These are phyloP conservation scores for Tardiomyces digboiensis DNA, from an alignment of 1,139 yeast species.

Conservation along the genomic window DNA sequence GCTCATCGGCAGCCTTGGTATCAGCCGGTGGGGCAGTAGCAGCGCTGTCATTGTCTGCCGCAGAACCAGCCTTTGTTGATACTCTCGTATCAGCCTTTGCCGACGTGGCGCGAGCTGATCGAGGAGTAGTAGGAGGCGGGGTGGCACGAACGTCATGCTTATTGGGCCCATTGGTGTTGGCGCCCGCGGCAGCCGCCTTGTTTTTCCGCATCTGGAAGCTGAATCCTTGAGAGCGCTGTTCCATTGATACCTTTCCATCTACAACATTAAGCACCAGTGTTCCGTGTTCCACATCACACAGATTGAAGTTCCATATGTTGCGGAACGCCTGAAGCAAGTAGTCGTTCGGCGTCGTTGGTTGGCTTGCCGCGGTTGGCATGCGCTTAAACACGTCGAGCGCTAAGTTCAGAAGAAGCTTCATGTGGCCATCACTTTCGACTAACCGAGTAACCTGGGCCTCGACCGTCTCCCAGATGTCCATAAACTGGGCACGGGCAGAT, in stretches of 20 bases:
- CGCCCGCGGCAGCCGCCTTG: not conserved
- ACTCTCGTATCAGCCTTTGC: too few relatives aligned
- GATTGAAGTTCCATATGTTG: constrained; percentile 41
- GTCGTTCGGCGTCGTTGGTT: constrained; percentile 21
- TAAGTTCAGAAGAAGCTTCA: constrained; percentile 34
- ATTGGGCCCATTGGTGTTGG: not conserved
- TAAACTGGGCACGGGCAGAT: constrained; percentile 52
- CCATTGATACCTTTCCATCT: constrained; percentile 36
- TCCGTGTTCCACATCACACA: constrained; percentile 52
- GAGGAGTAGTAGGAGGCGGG: not conserved
- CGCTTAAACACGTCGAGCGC: constrained; percentile 56
- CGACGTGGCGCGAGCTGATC: too few relatives aligned
- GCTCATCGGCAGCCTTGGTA: not conserved
- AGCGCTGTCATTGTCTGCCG: not conserved
- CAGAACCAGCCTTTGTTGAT: too few relatives aligned
- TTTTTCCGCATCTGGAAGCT: constrained; percentile 27
- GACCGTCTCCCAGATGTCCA: constrained; percentile 56
- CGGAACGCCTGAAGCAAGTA: not conserved
- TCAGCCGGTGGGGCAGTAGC: not conserved
- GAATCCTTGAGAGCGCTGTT: constrained; percentile 38
- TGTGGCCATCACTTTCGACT: constrained; percentile 26
- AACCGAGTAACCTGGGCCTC: constrained; percentile 39
- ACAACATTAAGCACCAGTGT: constrained; percentile 30
- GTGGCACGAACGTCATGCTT: not conserved
- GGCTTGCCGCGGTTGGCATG: constrained; percentile 45